Conservation (phyloP, 78 protist species). For the Dictyostelium discoideum region dicty_2.7 NC_007090.3:755501-756000, state of each 20-base stretch:
- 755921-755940: neutral
- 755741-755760: neutral
- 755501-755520: conserved; percentile 71
- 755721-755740: neutral
- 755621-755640: conserved; percentile 49
- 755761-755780: conserved; percentile 24
- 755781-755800: conserved; percentile 25
- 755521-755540: conserved; percentile 66
- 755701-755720: neutral
- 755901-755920: neutral
- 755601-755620: conserved; percentile 42
- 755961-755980: conserved; percentile 30
- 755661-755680: conserved; percentile 25
- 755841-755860: neutral
- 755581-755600: conserved; percentile 60
- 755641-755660: conserved; percentile 50
- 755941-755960: conserved; percentile 21
- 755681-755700: conserved; percentile 45
- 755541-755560: conserved; percentile 56
- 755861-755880: neutral
- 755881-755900: neutral
- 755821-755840: neutral
- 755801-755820: conserved; percentile 30
- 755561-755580: conserved; percentile 44
- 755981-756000: conserved; percentile 40